Evolutionary conservation across 2,329 filamentous ascomycete species (phyloP), one percentile per base, ranked within the genome.

Genomic region (Botrytis porri): DNA sequence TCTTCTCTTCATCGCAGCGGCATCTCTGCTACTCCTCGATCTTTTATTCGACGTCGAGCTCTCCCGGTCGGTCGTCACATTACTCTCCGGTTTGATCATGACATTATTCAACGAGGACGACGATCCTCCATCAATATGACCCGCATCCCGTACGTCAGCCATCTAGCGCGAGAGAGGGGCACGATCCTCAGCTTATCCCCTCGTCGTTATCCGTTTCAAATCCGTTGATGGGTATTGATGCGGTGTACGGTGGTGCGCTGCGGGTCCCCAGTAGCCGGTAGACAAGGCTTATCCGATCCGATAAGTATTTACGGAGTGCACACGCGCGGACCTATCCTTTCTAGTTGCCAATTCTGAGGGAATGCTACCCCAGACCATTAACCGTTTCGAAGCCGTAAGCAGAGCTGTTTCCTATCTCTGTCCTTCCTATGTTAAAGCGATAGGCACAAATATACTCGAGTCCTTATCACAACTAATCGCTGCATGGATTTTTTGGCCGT

Each of bases 1-100:
- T 77, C 92, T 87, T 75, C 93, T 86, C 82, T 95, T 95, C 62
- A 77, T 80, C 10, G 77, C 76, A 10, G 79, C 79, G 25, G 74
- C 77, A 70, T 81, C 80, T 60, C 77, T 75, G 69, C 77, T 78
- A 45, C 73, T 79, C 69, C 78, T 77, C 69, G 79, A 78, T 71
- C 79, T 80, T 73, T 80, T 80, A 75, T 78, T 80, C 32, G 76
- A 57, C 51, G 72, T 69, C 32, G 62, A 67, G 41, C 61, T 43
- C n/a, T 69, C 63, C n/a, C 63, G 57, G 37, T 60, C 69, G 60
- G 6, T 61, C 20, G 43, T 60, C 41, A n/a, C 70, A 43, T 39
- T 59, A 29, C 63, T 41, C 45, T 65, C 35, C 45, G 35, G 35
- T 20, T 64, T 71, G 69, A 54, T 64, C 63, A n/a, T 65, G 61